Evolutionary conservation across 2,329 filamentous ascomycete species (phyloP), one percentile per base, ranked within the genome.

Genomic region (Fusarium dlaminii): DNA sequence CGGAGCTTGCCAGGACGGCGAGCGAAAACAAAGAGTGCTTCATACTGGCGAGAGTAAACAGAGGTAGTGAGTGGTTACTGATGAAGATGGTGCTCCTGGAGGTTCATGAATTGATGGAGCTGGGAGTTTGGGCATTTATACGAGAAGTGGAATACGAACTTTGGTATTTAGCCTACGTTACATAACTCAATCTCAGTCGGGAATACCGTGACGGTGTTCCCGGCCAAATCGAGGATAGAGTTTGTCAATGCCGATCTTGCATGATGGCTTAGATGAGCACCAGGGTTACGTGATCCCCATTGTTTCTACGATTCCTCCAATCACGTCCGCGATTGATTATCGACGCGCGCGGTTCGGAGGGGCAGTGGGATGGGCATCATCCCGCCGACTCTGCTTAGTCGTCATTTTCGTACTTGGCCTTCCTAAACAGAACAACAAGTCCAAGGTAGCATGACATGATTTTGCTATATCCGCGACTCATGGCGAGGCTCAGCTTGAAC

Each of bases 1-100:
- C 68, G 2, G 56, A 55, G 24, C 64, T 55, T 2, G 68, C 66
- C 43, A 77, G 34, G 9, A 72, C 46, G 49, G 66, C 56, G 15
- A 63, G 40, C 1, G 66, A 27, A 0, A 75, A 30, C 15, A 74
- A 27, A 30, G 61, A 71, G 3, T 37, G 36, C 22, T 68, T 40
- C 74, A 76, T 76, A 4, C 4, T 42, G 52, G 18, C 17, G 22
- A 17, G 17, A 5, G 13, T n/a, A 18, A 29, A 27, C 15, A 13
- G 8, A 7, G 29, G 12, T 34, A 8, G 6, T n/a, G 46, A 11
- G 22, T 10, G 7, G 8, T 12, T 20, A 34, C 30, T 24, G 15
- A 20, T 48, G 14, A 34, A 24, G 27, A 32, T 32, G 24, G n/a
- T n/a, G 40, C 40, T 42, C 8, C 14, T 42, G 9, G n/a, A n/a